Percentiles rank a stretch among this genome's conserved stretches.
Conservation (phyloP, 306 rosid species). For the Echinosophora koreensis region DNA sequence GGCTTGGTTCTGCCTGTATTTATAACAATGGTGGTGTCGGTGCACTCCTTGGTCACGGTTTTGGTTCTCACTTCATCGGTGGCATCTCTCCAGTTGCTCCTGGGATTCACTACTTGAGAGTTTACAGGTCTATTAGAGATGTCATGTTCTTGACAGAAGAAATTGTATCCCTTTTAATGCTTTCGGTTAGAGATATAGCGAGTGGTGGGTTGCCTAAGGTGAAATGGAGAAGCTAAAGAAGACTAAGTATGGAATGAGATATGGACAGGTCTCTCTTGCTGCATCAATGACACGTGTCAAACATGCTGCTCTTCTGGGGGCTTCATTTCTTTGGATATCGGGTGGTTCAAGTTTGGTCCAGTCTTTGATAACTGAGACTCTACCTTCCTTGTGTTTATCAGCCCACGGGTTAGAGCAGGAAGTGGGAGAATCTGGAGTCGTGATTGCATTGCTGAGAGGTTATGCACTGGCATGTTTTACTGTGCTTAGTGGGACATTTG, state of each 20-base stretch:
- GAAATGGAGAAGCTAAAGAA: conserved; percentile 58
- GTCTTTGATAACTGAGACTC: conserved; percentile 76
- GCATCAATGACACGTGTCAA: conserved; percentile 84
- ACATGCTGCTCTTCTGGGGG: conserved; percentile 90
- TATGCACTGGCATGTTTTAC: conserved; percentile 91
- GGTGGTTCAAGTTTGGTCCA: conserved; percentile 85
- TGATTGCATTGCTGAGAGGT: conserved; percentile 84
- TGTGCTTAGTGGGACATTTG: conserved; percentile 81
- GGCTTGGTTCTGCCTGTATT: conserved; percentile 58
- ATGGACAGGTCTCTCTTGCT: conserved; percentile 78
- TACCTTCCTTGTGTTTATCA: conserved; percentile 95
- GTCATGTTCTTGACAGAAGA: conserved; percentile 78
- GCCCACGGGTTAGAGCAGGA: conserved; percentile 66
- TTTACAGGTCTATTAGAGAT: conserved; percentile 72
- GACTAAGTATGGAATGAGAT: conserved; percentile 59
- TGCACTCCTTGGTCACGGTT: conserved; percentile 96
- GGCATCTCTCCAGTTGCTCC: conserved; percentile 93
- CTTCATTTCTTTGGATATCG: conserved; percentile 84
- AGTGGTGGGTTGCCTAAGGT: conserved; percentile 58
- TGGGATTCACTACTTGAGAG: conserved; percentile 87
- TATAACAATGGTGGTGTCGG: conserved; percentile 83
- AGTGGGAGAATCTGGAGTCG: conserved; percentile 67
- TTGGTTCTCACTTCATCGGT: conserved; percentile 77
- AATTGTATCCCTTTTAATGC: conserved; percentile 81
- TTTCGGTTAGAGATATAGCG: conserved; percentile 78